Evolutionary conservation across 2,329 filamentous ascomycete species (phyloP), one percentile per base, ranked within the genome.

Genomic region (Phoma herbarum): DNA sequence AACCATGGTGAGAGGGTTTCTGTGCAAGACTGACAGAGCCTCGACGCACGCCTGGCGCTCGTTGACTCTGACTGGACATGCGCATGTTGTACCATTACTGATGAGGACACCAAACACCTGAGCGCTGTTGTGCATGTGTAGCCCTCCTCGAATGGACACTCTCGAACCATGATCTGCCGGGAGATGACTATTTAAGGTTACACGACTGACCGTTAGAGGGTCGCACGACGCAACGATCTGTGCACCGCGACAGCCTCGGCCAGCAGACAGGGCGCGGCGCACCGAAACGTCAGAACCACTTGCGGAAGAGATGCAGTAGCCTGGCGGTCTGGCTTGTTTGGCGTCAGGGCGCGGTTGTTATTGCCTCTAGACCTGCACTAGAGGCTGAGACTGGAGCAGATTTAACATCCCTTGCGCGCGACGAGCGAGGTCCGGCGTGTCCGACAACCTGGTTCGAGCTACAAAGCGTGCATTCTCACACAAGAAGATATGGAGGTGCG

Each of bases 391-490:
- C 18, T 55, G 49, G 42, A 45, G 29, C 20, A 22, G 42, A 45
- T 35, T 42, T 23, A 31, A 35, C 37, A 37, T 59, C 61, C 66
- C 64, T 69, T 70, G 62, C 52, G 63, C 67, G 61, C 62, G 60
- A 60, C 57, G 45, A 45, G 56, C 57, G 44, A 39, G 57, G 63
- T 52, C 48, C 45, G 31, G 31, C 43, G 20, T 61, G 44, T 33
- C 70, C 70, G 61, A 44, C 14, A 48, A 72, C 68, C 68, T 33
- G 69, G 70, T 70, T 33, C 51, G 59, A 57, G 57, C 16, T 23
- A 35, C 41, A 52, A 57, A 66, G 62, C 65, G 59, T 68, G 68
- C 57, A 57, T 49, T 54, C 37, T 50, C 48, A 39, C 52, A 64
- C 63, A 50, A 60, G 63, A 60, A 33, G 44, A 59, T 57, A 65